Percentiles rank a stretch among this genome's conserved stretches.
Evolutionary conservation across 768 basidiomycete species (phyloP).

Genomic region (Leucosporidium scottii): DNA sequence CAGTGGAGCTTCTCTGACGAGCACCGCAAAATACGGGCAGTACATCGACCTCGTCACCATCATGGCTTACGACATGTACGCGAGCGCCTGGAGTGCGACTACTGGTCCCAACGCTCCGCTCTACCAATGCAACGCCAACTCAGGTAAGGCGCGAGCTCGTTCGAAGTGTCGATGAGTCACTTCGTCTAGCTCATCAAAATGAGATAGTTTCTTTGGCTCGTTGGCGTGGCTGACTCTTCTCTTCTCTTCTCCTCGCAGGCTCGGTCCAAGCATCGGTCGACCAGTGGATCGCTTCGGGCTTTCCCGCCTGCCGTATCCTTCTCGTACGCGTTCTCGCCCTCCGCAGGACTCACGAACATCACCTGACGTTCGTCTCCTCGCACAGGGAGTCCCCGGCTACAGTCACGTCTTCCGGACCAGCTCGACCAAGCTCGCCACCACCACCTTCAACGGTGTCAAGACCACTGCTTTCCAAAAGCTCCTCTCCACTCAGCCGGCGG

Average conservation of each 20-base stretch:
- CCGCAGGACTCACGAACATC: too few relatives aligned
- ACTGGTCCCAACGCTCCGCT: conserved; percentile 21
- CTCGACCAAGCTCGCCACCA: conserved; percentile 9
- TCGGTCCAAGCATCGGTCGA: conserved; percentile 1
- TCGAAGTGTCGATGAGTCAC: too few relatives aligned
- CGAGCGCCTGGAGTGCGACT: conserved; percentile 1
- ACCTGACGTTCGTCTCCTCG: too few relatives aligned
- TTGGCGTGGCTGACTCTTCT: too few relatives aligned
- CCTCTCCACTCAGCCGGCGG: not conserved
- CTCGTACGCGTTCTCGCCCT: not conserved
- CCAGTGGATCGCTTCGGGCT: conserved; percentile 1
- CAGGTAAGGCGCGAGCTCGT: not conserved
- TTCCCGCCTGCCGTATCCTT: conserved; percentile 19
- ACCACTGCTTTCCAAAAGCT: conserved; percentile 18
- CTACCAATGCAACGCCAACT: conserved; percentile 14
- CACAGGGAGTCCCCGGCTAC: conserved; percentile 22
- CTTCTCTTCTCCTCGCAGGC: not conserved
- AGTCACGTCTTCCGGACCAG: conserved; percentile 18
- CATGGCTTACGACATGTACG: conserved; percentile 29
- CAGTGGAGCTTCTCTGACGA: conserved; percentile 3
- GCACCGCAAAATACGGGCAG: not conserved
- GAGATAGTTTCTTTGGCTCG: too few relatives aligned
- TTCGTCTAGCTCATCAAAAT: too few relatives aligned
- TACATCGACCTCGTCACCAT: conserved; percentile 19
- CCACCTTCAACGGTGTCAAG: conserved; percentile 7